These are phyloP conservation scores for Penicillium sp. DNA, from an alignment of 2,329 filamentous ascomycete species.

Conservation along the genomic window DNA sequence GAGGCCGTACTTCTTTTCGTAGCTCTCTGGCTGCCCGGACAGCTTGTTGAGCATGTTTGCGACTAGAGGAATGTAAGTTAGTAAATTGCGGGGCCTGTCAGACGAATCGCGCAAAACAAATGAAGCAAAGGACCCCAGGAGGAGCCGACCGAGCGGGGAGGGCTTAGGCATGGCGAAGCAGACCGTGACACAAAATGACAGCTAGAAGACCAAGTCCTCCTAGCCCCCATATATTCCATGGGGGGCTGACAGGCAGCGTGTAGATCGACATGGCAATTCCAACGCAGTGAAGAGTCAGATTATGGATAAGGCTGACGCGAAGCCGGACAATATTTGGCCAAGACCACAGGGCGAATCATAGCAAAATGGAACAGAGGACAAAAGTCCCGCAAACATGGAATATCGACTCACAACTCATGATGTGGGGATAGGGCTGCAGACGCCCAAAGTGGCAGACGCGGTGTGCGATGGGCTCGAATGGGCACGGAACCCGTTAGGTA, in stretches of 20 bases:
- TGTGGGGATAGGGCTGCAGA: constrained; percentile 22
- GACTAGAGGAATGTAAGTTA: constrained; percentile 55
- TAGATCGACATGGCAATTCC: constrained; percentile 9
- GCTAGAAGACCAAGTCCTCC: not conserved
- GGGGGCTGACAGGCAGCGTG: constrained; percentile 7
- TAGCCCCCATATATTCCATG: constrained; percentile 12
- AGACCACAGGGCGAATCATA: constrained; percentile 3
- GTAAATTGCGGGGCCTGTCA: constrained; percentile 1
- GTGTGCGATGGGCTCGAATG: constrained; percentile 15
- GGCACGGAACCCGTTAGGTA: constrained; percentile 20
- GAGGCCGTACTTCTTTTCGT: constrained; percentile 84
- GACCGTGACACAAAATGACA: constrained; percentile 5
- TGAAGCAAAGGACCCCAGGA: constrained; percentile 4
- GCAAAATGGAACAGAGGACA: not conserved
- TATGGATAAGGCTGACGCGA: constrained; percentile 11
- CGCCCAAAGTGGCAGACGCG: constrained; percentile 8
- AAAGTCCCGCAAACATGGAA: constrained; percentile 11
- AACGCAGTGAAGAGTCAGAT: not conserved
- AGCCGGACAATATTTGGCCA: constrained; percentile 1
- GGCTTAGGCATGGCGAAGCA: constrained; percentile 1
- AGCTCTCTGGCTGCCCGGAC: constrained; percentile 94
- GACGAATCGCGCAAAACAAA: constrained; percentile 5
- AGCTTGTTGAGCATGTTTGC: constrained; percentile 91
- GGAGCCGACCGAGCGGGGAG: constrained; percentile 16
- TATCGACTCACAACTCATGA: constrained; percentile 30